Evolutionary conservation across 2,329 filamentous ascomycete genomes (phyloP).

Genomic region (Alternaria solani): DNA sequence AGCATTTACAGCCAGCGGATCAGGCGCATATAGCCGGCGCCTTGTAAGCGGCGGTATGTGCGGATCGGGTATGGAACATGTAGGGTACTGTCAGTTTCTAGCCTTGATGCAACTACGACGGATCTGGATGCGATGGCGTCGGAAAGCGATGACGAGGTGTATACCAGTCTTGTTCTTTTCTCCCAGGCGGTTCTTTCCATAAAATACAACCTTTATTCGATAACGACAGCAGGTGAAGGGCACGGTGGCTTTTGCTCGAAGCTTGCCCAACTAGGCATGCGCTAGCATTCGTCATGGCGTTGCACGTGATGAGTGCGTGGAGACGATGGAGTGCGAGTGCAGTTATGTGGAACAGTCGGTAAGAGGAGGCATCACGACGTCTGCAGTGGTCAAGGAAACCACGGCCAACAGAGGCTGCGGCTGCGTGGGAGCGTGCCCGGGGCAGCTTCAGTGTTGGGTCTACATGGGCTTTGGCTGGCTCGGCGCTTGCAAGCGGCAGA

Average conservation of each 20-base stretch:
- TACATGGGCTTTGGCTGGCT: constrained; percentile 22
- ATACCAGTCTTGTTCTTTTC: constrained; percentile 18
- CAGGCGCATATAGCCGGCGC: constrained; percentile 17
- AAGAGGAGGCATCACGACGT: neutral
- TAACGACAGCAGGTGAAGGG: constrained; percentile 1
- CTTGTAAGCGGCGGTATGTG: constrained; percentile 14
- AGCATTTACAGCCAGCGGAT: constrained; percentile 14
- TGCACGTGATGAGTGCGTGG: constrained; percentile 18
- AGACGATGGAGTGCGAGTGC: constrained; percentile 4
- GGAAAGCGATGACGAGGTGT: constrained; percentile 16
- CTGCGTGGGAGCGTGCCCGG: neutral
- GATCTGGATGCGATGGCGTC: constrained; percentile 36
- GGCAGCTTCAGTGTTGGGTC: constrained; percentile 2
- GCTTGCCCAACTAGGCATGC: constrained; percentile 10
- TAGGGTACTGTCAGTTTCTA: constrained; percentile 34
- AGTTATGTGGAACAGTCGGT: constrained; percentile 3
- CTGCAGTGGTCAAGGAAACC: neutral
- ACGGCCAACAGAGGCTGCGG: constrained; percentile 3
- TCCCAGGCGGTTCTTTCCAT: constrained; percentile 25
- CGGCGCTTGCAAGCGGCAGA: constrained; percentile 24
- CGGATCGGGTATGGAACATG: constrained; percentile 13
- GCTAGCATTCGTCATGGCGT: constrained; percentile 16
- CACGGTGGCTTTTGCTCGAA: constrained; percentile 9
- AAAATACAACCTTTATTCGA: constrained; percentile 27
- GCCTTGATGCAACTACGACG: constrained; percentile 38